Base-by-base conservation (phyloP, 495 filamentous ascomycete genomes). In the Recurvomyces mirabilis region DNA sequence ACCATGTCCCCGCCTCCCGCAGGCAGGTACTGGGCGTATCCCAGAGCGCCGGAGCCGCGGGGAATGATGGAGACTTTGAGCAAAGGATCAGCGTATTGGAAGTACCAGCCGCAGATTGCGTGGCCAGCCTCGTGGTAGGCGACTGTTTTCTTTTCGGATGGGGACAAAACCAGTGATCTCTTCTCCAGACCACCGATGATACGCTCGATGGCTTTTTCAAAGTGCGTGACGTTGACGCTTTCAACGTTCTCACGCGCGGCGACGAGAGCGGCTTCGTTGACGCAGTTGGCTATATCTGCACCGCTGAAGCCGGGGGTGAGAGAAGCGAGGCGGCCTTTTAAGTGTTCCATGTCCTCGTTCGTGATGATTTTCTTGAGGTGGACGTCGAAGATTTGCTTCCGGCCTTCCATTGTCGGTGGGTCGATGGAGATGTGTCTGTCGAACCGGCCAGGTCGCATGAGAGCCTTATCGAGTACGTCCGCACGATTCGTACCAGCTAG, bases 11-110 rank as follows among this genome's bases (percentile, higher is more conserved):
- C 75, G 1, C 79, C 66, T 23, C 80, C 76, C 1, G 78, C 65
- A 2, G 91, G 91, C n/a, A 98, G 73, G 60, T 94, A 94, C 63
- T 98, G 91, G 6, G 91, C 91, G 59, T 98, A 98, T 15, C 91
- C 91, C 19, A 98, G 70, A 17, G 87, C 86, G 38, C 87, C 91
- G 60, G 87, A 81, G 48, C 88, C 89, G 60, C 91, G 87, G 12
- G 91, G 91, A 57, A 98, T 96, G 65, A 98, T 98, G 43, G 85
- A 93, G 38, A 98, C 91, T 70, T 98, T 98, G 43, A 98, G 84
- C 7, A 98, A 76, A 13, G 91, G 91, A 55, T 96, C 93, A 15
- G 91, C 91, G 63, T 84, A 91, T 66, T 81, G 78, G 72, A 98
- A 84, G 70, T 81, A 98, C 91, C 91, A 98, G 47, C 91, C 91